A percentile compares a stretch with the other conserved stretches of the same genome.
phyloP scores from a whole-genome alignment of 2,329 filamentous ascomycete species.

The Cercospora sojina region DNA sequence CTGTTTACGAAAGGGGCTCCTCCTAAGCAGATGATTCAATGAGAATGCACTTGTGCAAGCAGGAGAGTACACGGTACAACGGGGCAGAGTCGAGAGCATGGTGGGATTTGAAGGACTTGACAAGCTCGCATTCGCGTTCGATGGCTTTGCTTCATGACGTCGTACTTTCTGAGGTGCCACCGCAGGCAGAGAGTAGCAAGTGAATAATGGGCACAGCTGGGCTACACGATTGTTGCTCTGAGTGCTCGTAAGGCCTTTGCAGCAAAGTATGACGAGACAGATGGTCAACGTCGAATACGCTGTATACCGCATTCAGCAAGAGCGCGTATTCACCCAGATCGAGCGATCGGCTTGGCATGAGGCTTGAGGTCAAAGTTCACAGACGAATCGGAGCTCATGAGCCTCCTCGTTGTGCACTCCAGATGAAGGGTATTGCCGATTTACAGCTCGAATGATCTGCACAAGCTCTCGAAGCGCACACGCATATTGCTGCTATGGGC shows the following conservation, averaged over 20 bases:
- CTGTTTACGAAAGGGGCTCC: constrained; percentile 1
- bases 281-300: background rate
- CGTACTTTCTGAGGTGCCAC: background rate
- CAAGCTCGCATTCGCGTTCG: background rate
- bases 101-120: background rate
- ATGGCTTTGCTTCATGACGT: background rate
- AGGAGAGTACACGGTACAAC: background rate
- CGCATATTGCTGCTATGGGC: background rate
- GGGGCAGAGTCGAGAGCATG: background rate
- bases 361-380: background rate
- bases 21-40: background rate
- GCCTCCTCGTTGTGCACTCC: too few relatives aligned
- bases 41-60: background rate
- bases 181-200: background rate
- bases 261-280: background rate
- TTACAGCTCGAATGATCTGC: background rate
- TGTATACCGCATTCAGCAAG: background rate
- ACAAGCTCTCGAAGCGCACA: background rate
- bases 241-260: background rate
- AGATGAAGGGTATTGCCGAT: too few relatives aligned
- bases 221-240: background rate
- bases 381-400: background rate
- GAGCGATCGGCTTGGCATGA: background rate
- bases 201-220: background rate
- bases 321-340: background rate